Evolutionary conservation across 345 rosid genomes (phyloP), one percentile per base, ranked within the genome.

Genomic region (Carallia pectinifolia): DNA sequence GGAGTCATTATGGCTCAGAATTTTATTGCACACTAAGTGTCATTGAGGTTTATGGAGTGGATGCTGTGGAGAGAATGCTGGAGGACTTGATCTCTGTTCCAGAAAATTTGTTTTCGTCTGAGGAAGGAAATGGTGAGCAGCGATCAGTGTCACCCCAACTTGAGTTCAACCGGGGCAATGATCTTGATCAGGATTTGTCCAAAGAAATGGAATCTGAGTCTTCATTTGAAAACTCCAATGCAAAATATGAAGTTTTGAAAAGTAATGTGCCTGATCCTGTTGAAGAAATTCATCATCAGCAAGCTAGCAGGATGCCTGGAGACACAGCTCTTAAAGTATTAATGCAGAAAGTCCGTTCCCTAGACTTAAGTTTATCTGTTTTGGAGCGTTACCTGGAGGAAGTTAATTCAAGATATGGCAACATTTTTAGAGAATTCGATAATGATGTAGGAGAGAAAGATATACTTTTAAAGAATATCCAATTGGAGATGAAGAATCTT

Each of bases 11-110:
- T 69, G 98, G 99, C 6, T 82, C 89, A 40, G 99, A 96, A 80
- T 92, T 96, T 80, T 96, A 96, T 70, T 96, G 99, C 74, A 96
- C 99, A 1, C 77, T 92, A 61, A 96, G 98, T 67, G 71, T 87
- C 58, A 58, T 92, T 39, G 95, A 92, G 83, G 96, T 87, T 29
- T 92, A 83, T 56, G 98, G 99, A 70, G 98, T 96, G 53, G 98
- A 96, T 82, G 97, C 98, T 16, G 94, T 92, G 68, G 99, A 96
- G 78, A 55, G 88, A 76, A 89, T 92, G 98, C 81, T 96, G 66
- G 98, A 89, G 76, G 99, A 96, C 86, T 81, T 92, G 86, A 87
- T 96, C 59, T 82, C 88, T 34, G 84, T 73, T 67, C 89, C 89
- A 70, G 89, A 82, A 64, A 81, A 79, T 13, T 16, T 80, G 44